phyloP scores from a whole-genome alignment of 129 eudicot genomes.

The Scalesia atractyloides region DNA sequence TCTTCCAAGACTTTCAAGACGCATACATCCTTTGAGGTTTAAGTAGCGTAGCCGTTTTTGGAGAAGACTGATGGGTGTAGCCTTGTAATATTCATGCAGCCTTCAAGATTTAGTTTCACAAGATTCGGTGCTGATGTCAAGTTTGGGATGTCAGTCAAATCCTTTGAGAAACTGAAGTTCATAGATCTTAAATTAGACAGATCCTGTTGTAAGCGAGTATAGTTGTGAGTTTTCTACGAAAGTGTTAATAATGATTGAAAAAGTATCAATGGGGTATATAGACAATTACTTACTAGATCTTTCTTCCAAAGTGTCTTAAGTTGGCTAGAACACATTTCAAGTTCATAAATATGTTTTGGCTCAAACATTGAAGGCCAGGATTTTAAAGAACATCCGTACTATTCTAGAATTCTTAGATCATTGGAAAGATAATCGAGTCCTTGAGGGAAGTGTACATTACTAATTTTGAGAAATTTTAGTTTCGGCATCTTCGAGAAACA shows the following conservation, averaged over 20 bases:
- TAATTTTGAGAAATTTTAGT: conserved; percentile 17
- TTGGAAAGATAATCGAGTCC: conserved; percentile 23
- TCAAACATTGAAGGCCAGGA: conserved; percentile 17
- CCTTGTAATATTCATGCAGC: not conserved
- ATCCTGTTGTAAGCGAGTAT: conserved; percentile 1
- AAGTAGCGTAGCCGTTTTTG: not conserved
- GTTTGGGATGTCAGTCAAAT: no score
- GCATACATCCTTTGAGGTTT: conserved; percentile 16
- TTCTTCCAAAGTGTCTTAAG: conserved; percentile 19
- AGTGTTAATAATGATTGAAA: conserved; percentile 4
- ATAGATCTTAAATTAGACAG: conserved; percentile 25
- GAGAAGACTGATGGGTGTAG: conserved; percentile 17
- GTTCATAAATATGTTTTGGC: conserved; percentile 24
- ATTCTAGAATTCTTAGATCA: conserved; percentile 24
- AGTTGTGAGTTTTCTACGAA: not conserved
- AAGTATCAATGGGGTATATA: not conserved
- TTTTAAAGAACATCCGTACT: conserved; percentile 21
- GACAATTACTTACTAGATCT: conserved; percentile 12
- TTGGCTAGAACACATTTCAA: conserved; percentile 28
- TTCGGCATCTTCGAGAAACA: conserved; percentile 21
- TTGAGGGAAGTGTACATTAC: conserved; percentile 9
- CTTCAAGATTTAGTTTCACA: no score
- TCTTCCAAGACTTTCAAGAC: conserved; percentile 5
- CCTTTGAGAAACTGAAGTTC: conserved; percentile 3
- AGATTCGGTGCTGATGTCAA: no score